Evolutionary conservation across 164 flowering plant species (phyloP), one percentile per base, ranked within the genome.

Genomic region (Stephania yunnanensis): DNA sequence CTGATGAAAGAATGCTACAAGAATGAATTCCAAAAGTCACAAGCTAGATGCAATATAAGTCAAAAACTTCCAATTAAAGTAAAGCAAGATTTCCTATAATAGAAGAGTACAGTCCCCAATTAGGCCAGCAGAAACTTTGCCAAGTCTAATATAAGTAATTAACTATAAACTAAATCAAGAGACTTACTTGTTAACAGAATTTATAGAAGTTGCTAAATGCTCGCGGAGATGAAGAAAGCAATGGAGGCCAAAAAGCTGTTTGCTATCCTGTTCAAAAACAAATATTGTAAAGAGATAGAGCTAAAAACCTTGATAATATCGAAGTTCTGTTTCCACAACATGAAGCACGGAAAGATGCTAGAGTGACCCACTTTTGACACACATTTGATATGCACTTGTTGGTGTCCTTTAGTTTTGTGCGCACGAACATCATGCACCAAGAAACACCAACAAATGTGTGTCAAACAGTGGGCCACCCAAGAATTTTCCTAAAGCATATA

Each of bases 1-100:
- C 99, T 85, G 90, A 93, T 81, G 97, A 90, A 87, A 96, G 99
- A 90, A 96, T 92, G 91, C 99, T 94, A 90, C 91, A 91, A 86
- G 81, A 88, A 87, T 76, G 85, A 87, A 85, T 81, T 73, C 74
- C 76, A 79, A 78, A 83, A 82, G 96, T 88, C 81, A 84, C 83
- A 79, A 79, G 71, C 76, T 74, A 80, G 69, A 73, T 74, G 61
- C 3, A 46, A 53, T 36, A 42, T 25, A 48, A 15, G 61, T 71
- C 77, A 71, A 45, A 64, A 15, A 22, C 64, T 67, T 65, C 45
- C 68, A n/a, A 71, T 25, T 71, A 48, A 11, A 71, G 22, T 36
- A 69, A 36, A 36, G 42, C 42, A 36, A 36, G 42, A 36, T 36
- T 36, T 36, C 42, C 42, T 36, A 36, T 36, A 36, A 36, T 36